A percentile compares a stretch with the other conserved stretches of the same genome.
Conservation (phyloP, 768 basidiomycete genomes). For the Rhodotorula toruloides region DNA sequence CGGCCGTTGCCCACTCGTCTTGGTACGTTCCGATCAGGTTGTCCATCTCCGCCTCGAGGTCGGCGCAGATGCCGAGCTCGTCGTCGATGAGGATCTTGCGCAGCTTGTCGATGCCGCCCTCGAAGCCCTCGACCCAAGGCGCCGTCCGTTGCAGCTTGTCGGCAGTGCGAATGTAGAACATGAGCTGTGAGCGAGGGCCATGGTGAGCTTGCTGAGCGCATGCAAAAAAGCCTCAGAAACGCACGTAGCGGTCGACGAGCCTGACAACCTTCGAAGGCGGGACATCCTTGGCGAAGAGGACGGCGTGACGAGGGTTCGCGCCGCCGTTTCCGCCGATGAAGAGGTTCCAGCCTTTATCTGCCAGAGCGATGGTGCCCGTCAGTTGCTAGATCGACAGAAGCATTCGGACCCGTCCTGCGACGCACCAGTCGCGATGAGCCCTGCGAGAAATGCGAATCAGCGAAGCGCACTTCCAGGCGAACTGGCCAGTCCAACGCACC, state of each 20-base stretch:
- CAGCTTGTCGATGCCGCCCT: conserved; percentile 65
- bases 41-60: conserved; percentile 64
- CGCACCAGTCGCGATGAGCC: conserved; percentile 59
- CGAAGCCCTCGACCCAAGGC: conserved; percentile 66
- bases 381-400: neutral
- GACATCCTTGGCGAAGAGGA: conserved; percentile 63
- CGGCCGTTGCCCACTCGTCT: conserved; percentile 66
- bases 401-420: too few relatives aligned
- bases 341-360: conserved; percentile 71
- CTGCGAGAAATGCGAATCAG: conserved; percentile 58
- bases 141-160: conserved; percentile 68
- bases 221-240: conserved; percentile 50
- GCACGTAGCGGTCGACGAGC: conserved; percentile 60
- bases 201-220: neutral
- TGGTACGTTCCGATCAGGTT: conserved; percentile 54
- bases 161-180: conserved; percentile 64
- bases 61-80: conserved; percentile 64
- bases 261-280: conserved; percentile 60
- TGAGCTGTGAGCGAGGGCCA: conserved; percentile 25
- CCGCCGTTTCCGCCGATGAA: conserved; percentile 71
- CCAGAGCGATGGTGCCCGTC: neutral
- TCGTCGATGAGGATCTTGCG: conserved; percentile 63
- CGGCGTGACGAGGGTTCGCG: conserved; percentile 55
- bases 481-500: neutral
- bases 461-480: conserved; percentile 55